Base-by-base conservation (phyloP, 768 basidiomycete species). In the Hydnomerulius pinastri region DNA sequence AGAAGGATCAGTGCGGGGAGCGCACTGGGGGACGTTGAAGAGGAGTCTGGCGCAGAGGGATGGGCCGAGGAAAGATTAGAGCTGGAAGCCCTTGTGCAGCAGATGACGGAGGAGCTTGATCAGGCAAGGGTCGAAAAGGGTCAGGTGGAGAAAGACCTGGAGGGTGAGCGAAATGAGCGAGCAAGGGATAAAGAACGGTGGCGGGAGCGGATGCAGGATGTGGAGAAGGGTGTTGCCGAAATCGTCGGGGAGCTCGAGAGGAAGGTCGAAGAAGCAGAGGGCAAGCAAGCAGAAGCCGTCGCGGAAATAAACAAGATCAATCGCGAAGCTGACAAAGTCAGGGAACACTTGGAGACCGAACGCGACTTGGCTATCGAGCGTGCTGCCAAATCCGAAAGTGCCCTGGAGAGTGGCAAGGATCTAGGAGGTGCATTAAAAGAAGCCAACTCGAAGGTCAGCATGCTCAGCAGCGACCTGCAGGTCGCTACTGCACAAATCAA, bases 31-130 rank as follows among this genome's bases (percentile, higher is more conserved):
- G 75, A 83, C 53, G 82, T 89, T 1, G 75, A 74, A 33, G 89
- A 90, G 59, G 83, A 87, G 49, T 73, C 76, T 10, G 70, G 63
- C 40, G 84, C 73, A 1, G 87, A 90, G 56, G 79, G 74, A 10
- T 88, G 86, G 86, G 70, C 81, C 24, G 87, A 87, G 52, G 87
- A 90, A 64, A 87, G 80, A 63, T 79, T 81, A 3, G 73, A 71
- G 18, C 69, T 82, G 35, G 78, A 76, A 55, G 74, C 71, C 6
- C 73, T 82, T 45, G 64, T 81, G 8, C 72, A 77, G 39, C 62
- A 60, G 37, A 57, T 65, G 48, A 56, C 57, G 25, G 59, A 56
- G 24, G 70, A 71, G 48, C 65, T 72, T 53, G 67, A 71, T 4
- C 76, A 74, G n/a, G 71, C 67, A 25, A 65, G 70, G 39, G 63